Conservation (phyloP, 163 green algal species). For the Trebouxiophyceae sp. region DNA sequence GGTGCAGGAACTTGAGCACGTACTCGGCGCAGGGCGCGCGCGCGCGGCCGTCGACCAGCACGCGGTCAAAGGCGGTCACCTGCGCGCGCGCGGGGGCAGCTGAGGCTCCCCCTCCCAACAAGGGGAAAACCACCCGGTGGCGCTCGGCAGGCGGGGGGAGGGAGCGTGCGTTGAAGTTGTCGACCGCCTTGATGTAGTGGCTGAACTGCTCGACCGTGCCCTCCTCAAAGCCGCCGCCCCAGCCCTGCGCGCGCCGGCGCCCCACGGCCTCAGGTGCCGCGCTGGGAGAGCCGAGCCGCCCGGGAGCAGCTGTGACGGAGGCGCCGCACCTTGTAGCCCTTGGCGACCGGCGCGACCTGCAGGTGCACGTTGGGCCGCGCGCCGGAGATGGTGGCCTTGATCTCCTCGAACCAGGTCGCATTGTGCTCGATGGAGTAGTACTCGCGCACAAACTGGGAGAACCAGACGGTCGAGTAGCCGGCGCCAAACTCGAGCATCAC, state of each 20-base stretch:
- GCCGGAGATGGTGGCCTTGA: neutral
- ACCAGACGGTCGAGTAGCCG: slow-evolving; percentile 6
- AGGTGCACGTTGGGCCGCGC: neutral
- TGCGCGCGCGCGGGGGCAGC: neutral
- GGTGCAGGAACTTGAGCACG: slow-evolving; percentile 1
- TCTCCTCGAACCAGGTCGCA: neutral
- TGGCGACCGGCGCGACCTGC: neutral
- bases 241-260: neutral
- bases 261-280: too few relatives aligned
- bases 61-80: neutral
- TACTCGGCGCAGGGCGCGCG: neutral
- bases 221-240: neutral
- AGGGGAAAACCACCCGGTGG: neutral
- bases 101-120: neutral
- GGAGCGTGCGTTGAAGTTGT: neutral
- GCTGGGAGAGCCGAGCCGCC: neutral
- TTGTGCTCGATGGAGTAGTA: slow-evolving; percentile 7
- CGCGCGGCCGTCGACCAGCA: slow-evolving; percentile 5
- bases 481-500: slow-evolving; percentile 5
- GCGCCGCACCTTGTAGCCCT: slow-evolving; percentile 2
- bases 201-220: slow-evolving; percentile 3
- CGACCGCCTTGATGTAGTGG: slow-evolving; percentile 3
- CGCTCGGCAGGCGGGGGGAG: neutral
- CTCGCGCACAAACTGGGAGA: slow-evolving; percentile 6
- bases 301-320: neutral